Evolutionary conservation across 257 asterid genomes (phyloP), one percentile per base, ranked within the genome.

Genomic region (Solanum sejunctum): DNA sequence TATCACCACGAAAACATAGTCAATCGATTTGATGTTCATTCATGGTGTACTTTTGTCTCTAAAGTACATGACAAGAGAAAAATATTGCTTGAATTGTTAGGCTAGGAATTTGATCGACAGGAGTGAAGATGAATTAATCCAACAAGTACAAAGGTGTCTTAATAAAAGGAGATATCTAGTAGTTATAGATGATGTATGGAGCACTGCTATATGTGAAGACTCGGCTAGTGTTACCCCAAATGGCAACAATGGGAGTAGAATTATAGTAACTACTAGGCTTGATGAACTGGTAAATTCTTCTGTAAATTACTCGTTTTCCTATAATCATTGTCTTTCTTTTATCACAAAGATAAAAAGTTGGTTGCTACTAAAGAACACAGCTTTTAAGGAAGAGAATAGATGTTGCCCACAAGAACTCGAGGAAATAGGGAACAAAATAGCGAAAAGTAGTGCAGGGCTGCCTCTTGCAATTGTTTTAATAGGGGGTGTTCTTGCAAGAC

Each of bases 101-200:
- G 80, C 47, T 6, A 63, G 56, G 64, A 67, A 41, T 13, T 28
- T 41, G 32, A 16, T 63, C 11, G 52, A 21, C 5, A 12, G 16
- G 26, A 51, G 11, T 23, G 84, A 23, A 5, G 83, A 67, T 15
- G 86, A 86, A 11, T 57, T 86, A 45, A 80, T 63, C 43, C 39
- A 20, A 43, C 26, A 13, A 17, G 45, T 86, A 12, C 75, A 61
- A 15, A 84, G 10, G 66, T 4, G 82, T 61, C 57, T 84, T 15
- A 60, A 55, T 23, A 83, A 80, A 47, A 41, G 15, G 39, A 87
- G 85, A 51, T 87, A 55, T 32, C 64, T 84, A 32, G 15, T 87
- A 69, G 89, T 87, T 5, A 28, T 87, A 20, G 87, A 87, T 84
- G 87, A 84, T 36, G 28, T 87, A 71, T 86, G 88, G 86, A 82